Evolutionary conservation across 2,329 filamentous ascomycete genomes (phyloP), one percentile per base, ranked within the genome.

Genomic region (Aspergillus bombycis): DNA sequence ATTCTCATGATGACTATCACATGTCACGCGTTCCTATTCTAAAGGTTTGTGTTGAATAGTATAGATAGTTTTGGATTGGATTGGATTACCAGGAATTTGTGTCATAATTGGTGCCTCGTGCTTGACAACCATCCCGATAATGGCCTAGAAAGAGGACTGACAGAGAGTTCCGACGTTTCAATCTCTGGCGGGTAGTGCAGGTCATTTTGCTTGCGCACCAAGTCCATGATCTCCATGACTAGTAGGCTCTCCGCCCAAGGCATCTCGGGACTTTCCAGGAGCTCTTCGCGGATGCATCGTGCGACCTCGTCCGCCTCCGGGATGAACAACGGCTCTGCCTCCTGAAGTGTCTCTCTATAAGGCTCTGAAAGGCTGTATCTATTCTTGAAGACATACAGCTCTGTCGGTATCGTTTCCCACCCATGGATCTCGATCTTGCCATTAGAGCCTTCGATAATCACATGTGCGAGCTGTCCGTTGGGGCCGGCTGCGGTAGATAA

Each of bases 231-330:
- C 73, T 91, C 88, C 91, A 94, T 94, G 67, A 94, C 90, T 61
- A 87, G 82, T 41, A 93, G 80, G 71, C 88, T 92, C 83, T 94
- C 92, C 34, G 84, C 82, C 80, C 86, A 84, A 23, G 88, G 86
- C 75, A 93, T 81, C 19, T 83, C 84, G 46, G 82, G 81, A 73
- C 90, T 91, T 81, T 94, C 88, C 72, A 87, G 86, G 78, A 85
- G 86, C 32, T 91, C 90, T 69, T 93, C 91, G 46, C 88, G 82
- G 56, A 94, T 72, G 64, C 88, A 89, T 57, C 86, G 82, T 30
- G 88, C 90, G 66, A 85, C 88, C 79, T 91, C 90, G 72, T 92
- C 90, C 0, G 90, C 90, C 75, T 92, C 89, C 88, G 88, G 92
- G 79, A 91, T 36, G 46, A 26, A 54, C 32, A 11, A 14, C 14